Percentiles rank a stretch among this genome's conserved stretches.
Conservation (phyloP, 306 rosid genomes). For the Fragaria vesca region DNA sequence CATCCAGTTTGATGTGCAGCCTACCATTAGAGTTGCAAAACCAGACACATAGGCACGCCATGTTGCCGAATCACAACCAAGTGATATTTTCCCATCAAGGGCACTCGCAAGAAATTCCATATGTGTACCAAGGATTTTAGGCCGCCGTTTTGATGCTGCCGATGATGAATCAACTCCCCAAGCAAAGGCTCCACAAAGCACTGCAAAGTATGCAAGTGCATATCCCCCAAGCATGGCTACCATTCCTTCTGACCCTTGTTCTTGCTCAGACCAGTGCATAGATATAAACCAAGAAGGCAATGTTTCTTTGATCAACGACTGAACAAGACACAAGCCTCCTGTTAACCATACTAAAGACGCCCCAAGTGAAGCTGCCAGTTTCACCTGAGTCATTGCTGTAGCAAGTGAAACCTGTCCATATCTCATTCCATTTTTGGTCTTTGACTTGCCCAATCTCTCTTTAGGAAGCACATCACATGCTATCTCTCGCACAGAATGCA, state of each 20-base stretch:
- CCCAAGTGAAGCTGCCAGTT: slow-evolving; percentile 89
- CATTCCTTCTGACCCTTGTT: slow-evolving; percentile 64
- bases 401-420: slow-evolving; percentile 70
- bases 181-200: slow-evolving; percentile 79
- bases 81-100: slow-evolving; percentile 88
- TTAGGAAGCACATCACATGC: slow-evolving; percentile 47
- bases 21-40: slow-evolving; percentile 81
- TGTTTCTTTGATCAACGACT: slow-evolving; percentile 76
- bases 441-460: slow-evolving; percentile 45
- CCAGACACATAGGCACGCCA: slow-evolving; percentile 90
- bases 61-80: slow-evolving; percentile 78
- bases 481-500: slow-evolving; percentile 73
- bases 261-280: slow-evolving; percentile 55
- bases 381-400: slow-evolving; percentile 65
- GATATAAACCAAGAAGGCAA: slow-evolving; percentile 94
- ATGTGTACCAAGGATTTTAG: slow-evolving; percentile 66
- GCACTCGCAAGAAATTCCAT: slow-evolving; percentile 95
- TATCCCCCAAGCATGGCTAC: slow-evolving; percentile 82
- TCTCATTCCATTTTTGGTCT: slow-evolving; percentile 46
- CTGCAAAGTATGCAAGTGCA: slow-evolving; percentile 82
- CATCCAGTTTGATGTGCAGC: slow-evolving; percentile 82
- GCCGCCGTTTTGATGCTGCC: slow-evolving; percentile 77
- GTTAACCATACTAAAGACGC: slow-evolving; percentile 88
- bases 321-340: slow-evolving; percentile 78
- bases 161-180: slow-evolving; percentile 94